Evolutionary conservation across 2,329 filamentous ascomycete species (phyloP).

Genomic region (Alternaria longipes): DNA sequence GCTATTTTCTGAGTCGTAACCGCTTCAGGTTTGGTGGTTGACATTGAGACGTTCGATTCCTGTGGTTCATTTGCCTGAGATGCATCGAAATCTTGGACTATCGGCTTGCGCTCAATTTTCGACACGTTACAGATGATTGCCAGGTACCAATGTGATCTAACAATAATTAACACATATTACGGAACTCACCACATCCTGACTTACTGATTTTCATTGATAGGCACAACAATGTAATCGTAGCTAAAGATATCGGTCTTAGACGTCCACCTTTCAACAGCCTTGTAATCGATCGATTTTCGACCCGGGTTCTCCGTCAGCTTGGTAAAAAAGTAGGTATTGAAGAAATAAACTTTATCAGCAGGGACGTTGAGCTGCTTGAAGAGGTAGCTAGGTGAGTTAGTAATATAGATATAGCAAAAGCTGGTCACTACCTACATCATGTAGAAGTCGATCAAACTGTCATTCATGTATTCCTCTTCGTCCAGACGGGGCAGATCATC

Average conservation of each 20-base stretch:
- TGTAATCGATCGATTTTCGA: slow-evolving; percentile 75
- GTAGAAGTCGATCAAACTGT: slow-evolving; percentile 91
- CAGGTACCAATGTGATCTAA: slow-evolving; percentile 81
- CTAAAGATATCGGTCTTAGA: slow-evolving; percentile 82
- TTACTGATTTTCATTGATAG: slow-evolving; percentile 77
- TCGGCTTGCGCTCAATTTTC: slow-evolving; percentile 60
- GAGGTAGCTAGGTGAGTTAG: slow-evolving; percentile 32
- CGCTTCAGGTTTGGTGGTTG: neutral
- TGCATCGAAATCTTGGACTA: slow-evolving; percentile 22
- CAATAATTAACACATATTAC: slow-evolving; percentile 9
- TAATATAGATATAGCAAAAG: neutral
- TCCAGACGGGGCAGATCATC: slow-evolving; percentile 81
- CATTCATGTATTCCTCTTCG: slow-evolving; percentile 87
- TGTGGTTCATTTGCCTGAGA: neutral
- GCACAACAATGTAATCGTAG: slow-evolving; percentile 89
- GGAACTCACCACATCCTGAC: slow-evolving; percentile 8
- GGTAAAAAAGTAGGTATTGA: slow-evolving; percentile 92
- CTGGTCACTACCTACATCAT: slow-evolving; percentile 60
- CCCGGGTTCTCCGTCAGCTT: slow-evolving; percentile 70
- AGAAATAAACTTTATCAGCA: slow-evolving; percentile 78
- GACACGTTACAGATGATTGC: slow-evolving; percentile 92
- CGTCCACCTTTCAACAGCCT: slow-evolving; percentile 88
- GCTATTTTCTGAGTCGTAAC: neutral
- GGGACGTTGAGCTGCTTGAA: slow-evolving; percentile 53
- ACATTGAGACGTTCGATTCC: neutral